Percentiles rank a stretch among this genome's conserved stretches.
Evolutionary conservation across 2,329 filamentous ascomycete species (phyloP).

Genomic region (Aspergillus hiratsukae): DNA sequence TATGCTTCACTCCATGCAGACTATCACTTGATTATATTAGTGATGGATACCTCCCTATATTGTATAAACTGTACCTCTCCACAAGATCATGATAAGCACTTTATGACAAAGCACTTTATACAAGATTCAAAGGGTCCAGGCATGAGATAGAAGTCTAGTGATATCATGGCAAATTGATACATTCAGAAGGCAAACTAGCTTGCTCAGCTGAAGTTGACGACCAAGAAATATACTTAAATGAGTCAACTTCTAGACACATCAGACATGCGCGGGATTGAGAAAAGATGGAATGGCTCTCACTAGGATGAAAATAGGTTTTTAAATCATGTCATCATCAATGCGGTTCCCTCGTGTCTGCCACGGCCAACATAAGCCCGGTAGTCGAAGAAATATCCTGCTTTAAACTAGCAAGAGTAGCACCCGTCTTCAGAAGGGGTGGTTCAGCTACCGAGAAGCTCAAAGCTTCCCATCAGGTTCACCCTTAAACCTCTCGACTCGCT

Average conservation of each 20-base stretch:
- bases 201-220: background rate
- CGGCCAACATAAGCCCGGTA: background rate
- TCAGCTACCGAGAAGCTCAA: conserved; percentile 31
- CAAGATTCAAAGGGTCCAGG: background rate
- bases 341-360: background rate
- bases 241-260: background rate
- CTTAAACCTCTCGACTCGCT: conserved; percentile 80
- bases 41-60: background rate
- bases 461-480: conserved; percentile 86
- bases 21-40: background rate
- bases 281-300: background rate
- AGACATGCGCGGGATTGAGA: background rate
- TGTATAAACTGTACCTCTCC: background rate
- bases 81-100: background rate
- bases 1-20: background rate
- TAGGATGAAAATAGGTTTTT: background rate
- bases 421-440: background rate
- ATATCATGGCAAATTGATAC: background rate
- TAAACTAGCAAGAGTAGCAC: background rate
- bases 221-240: background rate
- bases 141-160: background rate
- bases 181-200: background rate
- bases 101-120: too few species aligned
- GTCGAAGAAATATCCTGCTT: background rate
- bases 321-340: background rate